Base-by-base conservation (phyloP, 2,329 filamentous ascomycete genomes). In the Mariannaea sp. region DNA sequence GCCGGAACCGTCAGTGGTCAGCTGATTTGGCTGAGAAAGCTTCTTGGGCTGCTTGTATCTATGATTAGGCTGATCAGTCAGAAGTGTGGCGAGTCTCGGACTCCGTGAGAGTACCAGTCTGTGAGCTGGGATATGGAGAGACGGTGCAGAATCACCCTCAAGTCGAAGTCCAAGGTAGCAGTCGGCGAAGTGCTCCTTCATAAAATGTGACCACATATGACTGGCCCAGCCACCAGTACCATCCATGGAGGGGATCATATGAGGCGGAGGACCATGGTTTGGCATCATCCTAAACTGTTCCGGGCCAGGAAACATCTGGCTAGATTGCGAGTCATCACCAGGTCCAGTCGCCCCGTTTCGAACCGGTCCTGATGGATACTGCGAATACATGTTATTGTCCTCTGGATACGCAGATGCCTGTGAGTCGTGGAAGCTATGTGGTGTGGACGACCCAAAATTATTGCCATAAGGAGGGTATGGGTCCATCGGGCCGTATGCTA, bases 391-490 rank as follows among this genome's bases (percentile, higher is more conserved):
- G 50, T 71, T 73, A 24, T 71, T 73, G 10, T 80, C 77, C 32
- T 77, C 78, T 13, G 71, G 74, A 36, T 77, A 76, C 5, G 71
- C 75, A 2, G 83, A 84, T 29, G 81, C 77, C 55, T 85, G 83
- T 2, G 84, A 86, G 29, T 79, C 83, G 49, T 84, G 83, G 62
- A 83, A 84, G 68, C 82, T 86, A 57, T 82, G 82, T 4, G 82
- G 80, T 2, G 82, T 84, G 1, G 79, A 77, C 2, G 82, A 80
- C 3, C 78, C 79, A 63, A 81, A 80, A 58, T 71, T 73, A 57
- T 69, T 71, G 19, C 65, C 66, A 53, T 70, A 66, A 3, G 55
- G 59, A 40, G 59, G 63, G 49, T 71, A 71, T 7, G 73, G 61
- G 26, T 76, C 73, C 47, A 69, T 58, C 7, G 68, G 70, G 7